These are phyloP conservation scores for Yarrowia hollandica DNA, from an alignment of 805 yeast species.

Conservation along the genomic window DNA sequence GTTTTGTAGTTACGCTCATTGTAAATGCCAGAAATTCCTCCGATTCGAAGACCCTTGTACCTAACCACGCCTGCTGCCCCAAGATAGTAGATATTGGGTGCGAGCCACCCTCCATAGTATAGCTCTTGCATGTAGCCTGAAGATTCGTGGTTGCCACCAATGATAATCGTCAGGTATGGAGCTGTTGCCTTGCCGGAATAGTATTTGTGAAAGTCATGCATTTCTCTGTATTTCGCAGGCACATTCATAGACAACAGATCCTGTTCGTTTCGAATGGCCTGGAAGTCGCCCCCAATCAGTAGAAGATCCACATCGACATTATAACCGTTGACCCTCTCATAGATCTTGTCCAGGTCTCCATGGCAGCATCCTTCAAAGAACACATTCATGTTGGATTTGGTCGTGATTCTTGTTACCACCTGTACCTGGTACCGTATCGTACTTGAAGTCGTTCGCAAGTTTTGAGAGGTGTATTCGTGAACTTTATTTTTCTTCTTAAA, in stretches of 20 bases:
- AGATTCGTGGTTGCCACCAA: conserved; percentile 96
- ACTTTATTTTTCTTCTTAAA: too few relatives aligned
- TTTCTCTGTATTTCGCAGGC: conserved; percentile 68
- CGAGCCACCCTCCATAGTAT: conserved; percentile 89
- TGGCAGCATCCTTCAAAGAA: conserved; percentile 92
- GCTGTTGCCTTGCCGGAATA: conserved; percentile 61
- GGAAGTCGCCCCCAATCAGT: conserved; percentile 89
- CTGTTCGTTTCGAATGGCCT: conserved; percentile 62
- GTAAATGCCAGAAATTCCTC: conserved; percentile 84
- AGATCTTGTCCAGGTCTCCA: conserved; percentile 68
- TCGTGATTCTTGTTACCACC: too few relatives aligned
- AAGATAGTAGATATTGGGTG: conserved; percentile 79
- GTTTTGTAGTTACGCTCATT: conserved; percentile 52
- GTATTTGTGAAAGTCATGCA: conserved; percentile 82
- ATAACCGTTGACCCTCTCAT: conserved; percentile 41
- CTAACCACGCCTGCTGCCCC: conserved; percentile 76
- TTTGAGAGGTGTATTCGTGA: too few relatives aligned
- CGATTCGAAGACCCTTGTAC: conserved; percentile 73
- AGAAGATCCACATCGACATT: conserved; percentile 53
- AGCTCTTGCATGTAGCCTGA: conserved; percentile 73
- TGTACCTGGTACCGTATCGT: too few relatives aligned
- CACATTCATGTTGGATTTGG: too few relatives aligned
- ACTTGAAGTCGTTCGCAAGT: too few relatives aligned
- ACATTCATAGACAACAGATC: conserved; percentile 74
- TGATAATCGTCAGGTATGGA: conserved; percentile 74